phyloP scores from a whole-genome alignment of 768 basidiomycete species.

The Suillus fuscotomentosus region DNA sequence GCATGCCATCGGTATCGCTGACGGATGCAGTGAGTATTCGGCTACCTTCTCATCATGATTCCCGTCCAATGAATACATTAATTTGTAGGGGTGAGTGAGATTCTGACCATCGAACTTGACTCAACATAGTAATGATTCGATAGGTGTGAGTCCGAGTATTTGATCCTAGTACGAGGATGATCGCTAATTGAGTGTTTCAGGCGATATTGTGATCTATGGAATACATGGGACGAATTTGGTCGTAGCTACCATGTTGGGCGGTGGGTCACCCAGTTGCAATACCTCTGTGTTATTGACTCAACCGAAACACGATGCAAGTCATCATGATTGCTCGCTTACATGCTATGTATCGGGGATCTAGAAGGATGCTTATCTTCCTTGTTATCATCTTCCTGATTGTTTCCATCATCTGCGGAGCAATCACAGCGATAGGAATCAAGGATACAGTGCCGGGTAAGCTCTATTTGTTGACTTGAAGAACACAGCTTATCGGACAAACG shows the following conservation, averaged over 20 bases:
- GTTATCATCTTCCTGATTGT: not conserved
- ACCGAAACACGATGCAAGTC: not conserved
- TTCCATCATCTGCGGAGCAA: not conserved
- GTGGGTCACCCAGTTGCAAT: not conserved
- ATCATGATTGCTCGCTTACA: not conserved
- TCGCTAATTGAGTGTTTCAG: not conserved
- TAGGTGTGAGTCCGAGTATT: not conserved
- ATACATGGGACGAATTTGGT: not conserved
- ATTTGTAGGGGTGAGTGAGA: not conserved
- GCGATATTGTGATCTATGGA: fast-evolving
- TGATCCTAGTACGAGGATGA: not conserved
- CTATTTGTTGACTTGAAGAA: not conserved
- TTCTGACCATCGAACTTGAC: not conserved
- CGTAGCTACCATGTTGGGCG: not conserved
- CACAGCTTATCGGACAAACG: not conserved
- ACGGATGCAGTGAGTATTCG: not conserved
- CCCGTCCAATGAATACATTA: not conserved
- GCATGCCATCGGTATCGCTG: not conserved
- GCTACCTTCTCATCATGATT: not conserved
- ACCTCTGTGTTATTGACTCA: not conserved
- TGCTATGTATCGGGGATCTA: not conserved
- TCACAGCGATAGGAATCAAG: not conserved
- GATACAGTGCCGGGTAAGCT: not conserved
- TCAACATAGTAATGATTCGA: not conserved
- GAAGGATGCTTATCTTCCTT: not conserved